phyloP scores from a whole-genome alignment of 345 rosid genomes.

The Excoecaria agallocha region DNA sequence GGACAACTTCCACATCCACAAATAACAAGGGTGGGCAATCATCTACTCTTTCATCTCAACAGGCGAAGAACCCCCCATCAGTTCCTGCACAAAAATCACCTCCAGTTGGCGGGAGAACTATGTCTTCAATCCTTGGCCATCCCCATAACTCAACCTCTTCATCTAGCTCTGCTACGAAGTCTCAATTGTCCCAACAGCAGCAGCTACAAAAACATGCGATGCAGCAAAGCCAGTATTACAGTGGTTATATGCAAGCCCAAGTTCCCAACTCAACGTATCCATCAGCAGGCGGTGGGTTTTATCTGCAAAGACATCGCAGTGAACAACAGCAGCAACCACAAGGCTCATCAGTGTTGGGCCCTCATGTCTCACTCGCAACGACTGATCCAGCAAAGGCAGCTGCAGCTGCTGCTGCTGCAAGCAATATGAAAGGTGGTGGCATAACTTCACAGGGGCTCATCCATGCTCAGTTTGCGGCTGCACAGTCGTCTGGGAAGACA shows the following conservation, averaged over 20 bases:
- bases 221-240: conserved; percentile 56
- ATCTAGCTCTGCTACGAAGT: conserved; percentile 47
- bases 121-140: conserved; percentile 68
- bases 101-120: conserved; percentile 55
- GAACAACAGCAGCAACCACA: conserved; percentile 55
- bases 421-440: conserved; percentile 70
- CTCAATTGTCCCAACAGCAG: too few species aligned
- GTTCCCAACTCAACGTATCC: conserved; percentile 41
- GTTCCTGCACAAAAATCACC: conserved; percentile 53
- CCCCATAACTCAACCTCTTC: conserved; percentile 45
- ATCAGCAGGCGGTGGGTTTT: conserved; percentile 47
- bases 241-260: conserved; percentile 53
- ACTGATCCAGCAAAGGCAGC: conserved; percentile 77
- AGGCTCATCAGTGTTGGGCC: conserved; percentile 43
- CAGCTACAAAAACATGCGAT: conserved; percentile 53
- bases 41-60: conserved; percentile 61
- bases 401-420: conserved; percentile 39
- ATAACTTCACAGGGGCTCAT: conserved; percentile 44
- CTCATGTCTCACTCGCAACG: conserved; percentile 46
- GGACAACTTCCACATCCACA: conserved; percentile 60
- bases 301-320: conserved; percentile 58
- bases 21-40: conserved; percentile 70
- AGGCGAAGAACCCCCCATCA: conserved; percentile 57
- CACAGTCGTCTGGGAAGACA: conserved; percentile 51
- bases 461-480: conserved; percentile 45